Evolutionary conservation across 2,329 filamentous ascomycete species (phyloP), one percentile per base, ranked within the genome.

Genomic region (Taxawa tesnikishii): DNA sequence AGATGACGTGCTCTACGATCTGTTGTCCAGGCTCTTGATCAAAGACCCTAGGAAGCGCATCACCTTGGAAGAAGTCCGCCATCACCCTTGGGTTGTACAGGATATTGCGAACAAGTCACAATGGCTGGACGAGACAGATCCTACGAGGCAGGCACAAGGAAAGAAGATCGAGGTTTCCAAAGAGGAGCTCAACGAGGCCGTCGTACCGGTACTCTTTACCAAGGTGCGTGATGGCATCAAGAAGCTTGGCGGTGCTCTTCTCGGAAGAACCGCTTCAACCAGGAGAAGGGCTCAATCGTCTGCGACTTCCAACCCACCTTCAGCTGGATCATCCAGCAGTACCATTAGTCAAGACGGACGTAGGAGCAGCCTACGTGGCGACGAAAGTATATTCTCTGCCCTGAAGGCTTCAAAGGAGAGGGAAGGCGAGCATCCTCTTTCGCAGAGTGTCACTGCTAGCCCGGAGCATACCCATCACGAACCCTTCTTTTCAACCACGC

Each of bases 71-170:
- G 88, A 94, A 46, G 88, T 96, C 47, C 96, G 96, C 55, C 79
- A 82, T 38, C 90, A 98, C 51, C 78, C 79, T 4, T 98, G 90
- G 90, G 79, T 96, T 11, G 67, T 88, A 1, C 67, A 78, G 36
- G 85, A 80, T 41, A 72, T 96, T 28, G 62, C 73, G 19, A 79
- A 94, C 44, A 72, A 79, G 23, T 63, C 73, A 18, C 67, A 69
- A 7, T 98, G 90, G 90, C 73, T 94, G n/a, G 84, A 94, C 45
- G 84, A 93, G 41, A 94, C 87, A 1, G 88, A 96, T 48, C 85
- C 87, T 2, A 77, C 75, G 23, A 72, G 78, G 21, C 79, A 79
- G 38, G 79, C 76, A 18, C 74, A 82, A 35, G 85, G 84, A 43
- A 77, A 80, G 51, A 84, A 76, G 56, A 96, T 98, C 46, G 79